phyloP scores from a whole-genome alignment of 345 rosid species.

The Cardiospermum halicacabum region DNA sequence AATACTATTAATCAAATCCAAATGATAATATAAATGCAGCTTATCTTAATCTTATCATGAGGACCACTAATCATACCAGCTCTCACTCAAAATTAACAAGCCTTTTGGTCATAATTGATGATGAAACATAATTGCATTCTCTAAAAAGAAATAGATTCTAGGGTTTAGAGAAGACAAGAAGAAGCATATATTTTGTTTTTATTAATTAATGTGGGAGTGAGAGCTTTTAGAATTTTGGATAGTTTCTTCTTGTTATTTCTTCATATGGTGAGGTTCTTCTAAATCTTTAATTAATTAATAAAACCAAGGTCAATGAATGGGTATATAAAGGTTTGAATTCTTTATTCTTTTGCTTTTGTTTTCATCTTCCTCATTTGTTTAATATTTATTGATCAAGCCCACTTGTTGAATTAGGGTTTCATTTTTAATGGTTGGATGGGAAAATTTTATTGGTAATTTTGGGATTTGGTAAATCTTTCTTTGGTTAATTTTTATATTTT shows the following conservation, averaged over 20 bases:
- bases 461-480: slow-evolving; percentile 9
- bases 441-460: not conserved
- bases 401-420: slow-evolving; percentile 20
- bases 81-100: slow-evolving; percentile 36
- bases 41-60: slow-evolving; percentile 36
- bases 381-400: slow-evolving; percentile 6
- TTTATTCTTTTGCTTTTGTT: slow-evolving; percentile 21
- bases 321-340: slow-evolving; percentile 24
- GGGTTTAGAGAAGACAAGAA: slow-evolving; percentile 65
- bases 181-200: slow-evolving; percentile 42
- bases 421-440: not conserved
- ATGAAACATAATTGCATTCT: slow-evolving; percentile 28
- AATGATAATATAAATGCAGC: slow-evolving; percentile 30
- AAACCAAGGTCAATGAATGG: slow-evolving; percentile 43
- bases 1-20: slow-evolving; percentile 15
- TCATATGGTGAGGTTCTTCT: slow-evolving; percentile 45
- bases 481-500: not conserved
- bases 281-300: slow-evolving; percentile 14
- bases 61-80: slow-evolving; percentile 31
- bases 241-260: slow-evolving; percentile 73
- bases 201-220: slow-evolving; percentile 20
- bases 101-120: slow-evolving; percentile 46
- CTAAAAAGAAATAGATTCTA: slow-evolving; percentile 66
- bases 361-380: slow-evolving; percentile 14
- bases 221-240: slow-evolving; percentile 48